Base-by-base conservation (phyloP, 2,329 filamentous ascomycete species). In the Exophiala xenobiotica region DNA sequence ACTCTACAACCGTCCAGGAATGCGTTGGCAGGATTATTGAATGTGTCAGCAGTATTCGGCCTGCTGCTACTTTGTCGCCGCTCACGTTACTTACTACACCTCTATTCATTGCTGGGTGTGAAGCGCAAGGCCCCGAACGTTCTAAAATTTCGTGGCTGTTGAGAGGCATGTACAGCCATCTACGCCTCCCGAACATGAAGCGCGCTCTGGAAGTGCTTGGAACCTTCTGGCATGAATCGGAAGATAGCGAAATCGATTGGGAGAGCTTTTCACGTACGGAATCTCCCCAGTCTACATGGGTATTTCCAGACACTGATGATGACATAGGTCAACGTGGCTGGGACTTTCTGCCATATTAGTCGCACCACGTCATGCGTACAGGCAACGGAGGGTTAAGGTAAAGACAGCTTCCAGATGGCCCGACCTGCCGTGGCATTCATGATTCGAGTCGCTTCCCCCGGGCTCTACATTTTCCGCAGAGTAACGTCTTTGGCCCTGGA, bases 81-180 rank as follows among this genome's bases (percentile, higher is more conserved):
- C 70, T 69, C 65, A 69, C 70, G 6, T 66, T 74, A 58, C 61
- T 73, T 12, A 73, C 71, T 16, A 74, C 71, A 5, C 70, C 71
- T 5, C 54, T 74, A 4, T 74, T 74, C 49, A 72, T 71, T 38
- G 71, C 70, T 6, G 71, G 71, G 2, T 56, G 48, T 29, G 47
- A 44, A 31, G 40, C 47, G 14, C 19, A 11, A 38, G 47, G 47
- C 22, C 6, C 29, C 5, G 47, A 44, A 22, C 40, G 47, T 19
- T 4, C 3, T 9, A 44, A 39, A 22, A 44, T 50, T 24, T 31
- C 42, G 23, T 14, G 24, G 18, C 11, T 49, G 14, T 37, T 49
- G 22, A 42, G 14, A 20, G 22, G 23, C 19, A 40, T 40, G 38
- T 40, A 22, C 19, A 40, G 7, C 6, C 45, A 38, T 41, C n/a